These are phyloP conservation scores for Lactarius sp. DNA, from an alignment of 768 basidiomycete genomes.

Conservation along the genomic window DNA sequence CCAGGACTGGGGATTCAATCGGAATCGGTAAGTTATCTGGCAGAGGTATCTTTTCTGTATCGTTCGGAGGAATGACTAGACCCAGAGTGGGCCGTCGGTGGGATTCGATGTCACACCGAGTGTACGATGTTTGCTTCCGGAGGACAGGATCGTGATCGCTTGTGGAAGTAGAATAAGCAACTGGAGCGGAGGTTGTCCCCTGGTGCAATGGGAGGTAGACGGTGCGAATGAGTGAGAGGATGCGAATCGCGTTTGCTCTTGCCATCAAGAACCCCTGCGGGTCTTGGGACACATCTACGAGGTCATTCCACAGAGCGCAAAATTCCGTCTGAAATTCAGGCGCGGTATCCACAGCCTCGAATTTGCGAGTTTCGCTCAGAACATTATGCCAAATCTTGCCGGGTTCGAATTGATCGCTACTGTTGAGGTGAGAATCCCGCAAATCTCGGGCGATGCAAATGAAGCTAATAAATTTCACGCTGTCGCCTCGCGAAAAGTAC, in stretches of 20 bases:
- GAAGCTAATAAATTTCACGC: slow-evolving; percentile 2
- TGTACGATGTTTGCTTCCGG: too few relatives aligned
- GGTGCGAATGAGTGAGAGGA: neutral
- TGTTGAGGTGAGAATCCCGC: neutral
- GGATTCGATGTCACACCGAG: too few relatives aligned
- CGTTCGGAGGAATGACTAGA: too few relatives aligned
- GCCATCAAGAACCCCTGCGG: neutral
- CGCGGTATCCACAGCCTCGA: neutral
- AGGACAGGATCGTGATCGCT: too few relatives aligned
- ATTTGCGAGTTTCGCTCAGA: neutral
- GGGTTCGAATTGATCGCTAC: neutral
- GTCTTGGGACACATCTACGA: neutral
- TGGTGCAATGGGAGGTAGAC: slow-evolving; percentile 1
- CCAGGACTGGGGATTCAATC: too few relatives aligned
- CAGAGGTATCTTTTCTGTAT: too few relatives aligned
- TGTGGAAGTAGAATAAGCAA: too few relatives aligned
- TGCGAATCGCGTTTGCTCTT: slow-evolving; percentile 1
- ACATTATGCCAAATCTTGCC: slow-evolving; percentile 1
- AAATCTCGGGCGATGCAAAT: neutral
- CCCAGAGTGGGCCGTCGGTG: too few relatives aligned
- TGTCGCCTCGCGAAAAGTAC: neutral
- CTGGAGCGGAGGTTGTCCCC: too few relatives aligned
- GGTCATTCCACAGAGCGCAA: slow-evolving; percentile 12
- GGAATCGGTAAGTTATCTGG: too few relatives aligned
- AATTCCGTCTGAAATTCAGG: neutral